Evolutionary conservation across 805 yeast species (phyloP), one percentile per base, ranked within the genome.

Genomic region (Ogataea populi-albae): DNA sequence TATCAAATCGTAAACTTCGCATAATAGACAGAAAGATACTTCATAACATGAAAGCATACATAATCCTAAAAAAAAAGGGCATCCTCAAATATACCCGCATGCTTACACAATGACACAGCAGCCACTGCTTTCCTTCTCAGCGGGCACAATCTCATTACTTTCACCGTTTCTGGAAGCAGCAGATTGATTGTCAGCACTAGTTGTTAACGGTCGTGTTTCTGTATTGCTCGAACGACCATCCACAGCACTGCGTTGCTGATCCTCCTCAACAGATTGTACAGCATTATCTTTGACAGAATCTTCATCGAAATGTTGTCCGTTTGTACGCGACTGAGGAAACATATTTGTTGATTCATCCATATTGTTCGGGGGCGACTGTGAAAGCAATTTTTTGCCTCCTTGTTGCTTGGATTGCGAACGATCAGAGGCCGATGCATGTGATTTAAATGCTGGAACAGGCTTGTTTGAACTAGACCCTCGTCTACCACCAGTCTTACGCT

Each of bases 371-470:
- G n/a, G n/a, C n/a, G n/a, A n/a, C n/a, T n/a, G n/a, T n/a, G 28
- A 5, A 19, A 4, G 8, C 8, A 20, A 14, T 9, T 23, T 11
- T 37, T 20, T 2, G 10, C 22, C 17, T 32, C 30, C 1, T 17
- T 11, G 17, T 19, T 25, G 11, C 12, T 32, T 11, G 25, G 37
- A 17, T 25, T 28, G 26, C 29, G 30, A 3, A 23, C 26, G 16
- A 20, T 25, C 11, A 18, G 20, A 17, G 12, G 14, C 16, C 11
- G 22, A 21, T 17, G 23, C n/a, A 31, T 21, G 11, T 26, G 49
- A 25, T 5, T 32, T 22, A 30, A 50, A 53, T 9, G 42, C 40
- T 8, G 59, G 59, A 11, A 53, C 59, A 7, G 59, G 57, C 1
- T 47, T 32, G 27, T 54, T 54, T 9, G 55, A 47, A 12, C 48